Base-by-base conservation (phyloP, 2,329 filamentous ascomycete species). In the Boeremia exigua region DNA sequence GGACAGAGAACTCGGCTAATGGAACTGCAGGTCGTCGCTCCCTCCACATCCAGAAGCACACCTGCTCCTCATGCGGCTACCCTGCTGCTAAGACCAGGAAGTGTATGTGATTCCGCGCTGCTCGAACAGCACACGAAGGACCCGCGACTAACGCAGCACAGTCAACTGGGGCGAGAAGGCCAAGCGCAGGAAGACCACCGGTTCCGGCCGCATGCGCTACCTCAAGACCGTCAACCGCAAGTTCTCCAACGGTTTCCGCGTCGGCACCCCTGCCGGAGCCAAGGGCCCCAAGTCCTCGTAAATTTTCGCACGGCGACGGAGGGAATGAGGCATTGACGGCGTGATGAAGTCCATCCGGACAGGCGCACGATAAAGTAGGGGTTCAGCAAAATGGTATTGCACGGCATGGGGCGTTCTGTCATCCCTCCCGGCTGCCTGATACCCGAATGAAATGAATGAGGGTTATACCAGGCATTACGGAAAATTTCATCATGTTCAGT, bases 151-250 rank as follows among this genome's bases (percentile, higher is more conserved):
- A 75, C 67, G 64, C 48, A 49, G 40, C 44, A 74, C 78, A 98
- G 94, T 89, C 89, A 97, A 99, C 91, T 99, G 95, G 95, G 88
- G 91, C 81, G 94, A 98, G 88, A 99, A 99, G 91, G 94, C 93
- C 76, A 98, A 98, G 92, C 87, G 95, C 82, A 96, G 95, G 90
- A 98, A 97, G 93, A 97, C 94, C 78, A 94, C 91, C 79, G 95
- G 95, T 76, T 94, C 92, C 78, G 95, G 95, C 81, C 91, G 95
- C 82, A 95, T 93, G 89, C 88, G 92, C 79, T 91, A 93, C 84
- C 87, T 99, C 80, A 96, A 96, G 87, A 86, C 86, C 76, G 88
- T 99, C 79, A 85, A 92, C 78, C 89, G 95, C 81, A 88, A 88
- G 83, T 96, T 96, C 88, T 92, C 89, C 86, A 99, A 99, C 84